These are phyloP conservation scores for Pleurotus tuoliensis DNA, from an alignment of 768 basidiomycete genomes.

Conservation along the genomic window DNA sequence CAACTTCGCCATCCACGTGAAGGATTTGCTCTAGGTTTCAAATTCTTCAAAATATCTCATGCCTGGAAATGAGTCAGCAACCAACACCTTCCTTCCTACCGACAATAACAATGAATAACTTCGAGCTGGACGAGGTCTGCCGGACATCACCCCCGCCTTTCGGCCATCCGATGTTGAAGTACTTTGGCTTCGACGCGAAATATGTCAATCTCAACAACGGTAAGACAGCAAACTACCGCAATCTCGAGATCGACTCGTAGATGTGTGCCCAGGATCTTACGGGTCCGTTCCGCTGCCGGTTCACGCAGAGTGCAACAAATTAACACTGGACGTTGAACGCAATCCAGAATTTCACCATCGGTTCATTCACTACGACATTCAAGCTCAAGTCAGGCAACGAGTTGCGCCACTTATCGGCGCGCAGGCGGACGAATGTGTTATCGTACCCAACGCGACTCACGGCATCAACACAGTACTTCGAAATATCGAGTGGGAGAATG, in stretches of 20 bases:
- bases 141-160: slow-evolving; percentile 28
- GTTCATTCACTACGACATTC: slow-evolving; percentile 23
- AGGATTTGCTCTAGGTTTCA: too few species aligned
- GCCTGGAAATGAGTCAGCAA: neutral
- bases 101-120: neutral
- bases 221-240: slow-evolving; percentile 17
- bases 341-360: slow-evolving; percentile 49
- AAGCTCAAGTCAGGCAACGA: slow-evolving; percentile 34
- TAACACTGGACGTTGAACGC: slow-evolving; percentile 35
- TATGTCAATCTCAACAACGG: slow-evolving; percentile 42
- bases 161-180: slow-evolving; percentile 38
- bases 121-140: slow-evolving; percentile 8
- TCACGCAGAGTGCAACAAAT: slow-evolving; percentile 29
- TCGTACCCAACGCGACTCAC: slow-evolving; percentile 52
- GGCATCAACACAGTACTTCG: slow-evolving; percentile 58
- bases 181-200: slow-evolving; percentile 42
- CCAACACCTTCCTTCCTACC: neutral
- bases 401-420: slow-evolving; percentile 48
- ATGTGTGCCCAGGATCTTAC: slow-evolving; percentile 26
- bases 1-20: too few species aligned
- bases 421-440: slow-evolving; percentile 40
- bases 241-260: slow-evolving; percentile 21
- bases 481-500: slow-evolving; percentile 58
- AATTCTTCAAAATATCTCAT: too few species aligned
- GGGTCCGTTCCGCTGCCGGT: slow-evolving; percentile 49